Conservation (phyloP, 2,329 filamentous ascomycete genomes). For the Metarhizium robertsii region DNA sequence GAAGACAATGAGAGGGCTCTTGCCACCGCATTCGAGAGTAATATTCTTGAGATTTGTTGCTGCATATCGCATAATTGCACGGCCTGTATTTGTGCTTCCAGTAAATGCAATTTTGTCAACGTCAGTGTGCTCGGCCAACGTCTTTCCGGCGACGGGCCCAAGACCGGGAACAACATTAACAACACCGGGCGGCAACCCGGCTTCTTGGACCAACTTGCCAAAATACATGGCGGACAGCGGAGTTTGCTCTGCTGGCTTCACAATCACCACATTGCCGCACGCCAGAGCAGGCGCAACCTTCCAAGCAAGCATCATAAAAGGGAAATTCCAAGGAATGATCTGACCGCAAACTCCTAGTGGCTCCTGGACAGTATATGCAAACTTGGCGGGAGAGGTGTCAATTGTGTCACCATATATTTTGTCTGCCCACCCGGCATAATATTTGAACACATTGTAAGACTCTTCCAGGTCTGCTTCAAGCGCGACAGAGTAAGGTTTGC, state of each 20-base stretch:
- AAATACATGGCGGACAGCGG: conserved; percentile 57
- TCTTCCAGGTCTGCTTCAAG: conserved; percentile 54
- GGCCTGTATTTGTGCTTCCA: conserved; percentile 62
- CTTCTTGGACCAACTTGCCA: conserved; percentile 57
- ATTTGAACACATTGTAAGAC: conserved; percentile 42
- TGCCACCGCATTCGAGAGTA: conserved; percentile 58
- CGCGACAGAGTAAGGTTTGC: conserved; percentile 54
- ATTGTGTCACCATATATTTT: conserved; percentile 73
- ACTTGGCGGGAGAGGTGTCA: conserved; percentile 55
- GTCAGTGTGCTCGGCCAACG: conserved; percentile 56
- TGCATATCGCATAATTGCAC: conserved; percentile 65
- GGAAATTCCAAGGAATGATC: conserved; percentile 72
- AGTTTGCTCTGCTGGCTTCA: conserved; percentile 61
- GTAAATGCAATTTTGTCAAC: conserved; percentile 76
- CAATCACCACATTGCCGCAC: conserved; percentile 52
- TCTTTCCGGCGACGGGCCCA: conserved; percentile 14
- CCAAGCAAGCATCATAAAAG: conserved; percentile 43
- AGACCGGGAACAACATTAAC: conserved; percentile 40
- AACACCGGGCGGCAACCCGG: conserved; percentile 70
- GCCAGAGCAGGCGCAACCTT: conserved; percentile 68
- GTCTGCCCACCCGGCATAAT: conserved; percentile 72
- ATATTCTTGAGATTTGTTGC: conserved; percentile 53
- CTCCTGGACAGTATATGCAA: conserved; percentile 67
- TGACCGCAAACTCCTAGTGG: conserved; percentile 68
- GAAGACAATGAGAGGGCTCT: conserved; percentile 56